These are phyloP conservation scores for Colletotrichum sp. DNA, from an alignment of 2,329 filamentous ascomycete genomes.

Conservation along the genomic window DNA sequence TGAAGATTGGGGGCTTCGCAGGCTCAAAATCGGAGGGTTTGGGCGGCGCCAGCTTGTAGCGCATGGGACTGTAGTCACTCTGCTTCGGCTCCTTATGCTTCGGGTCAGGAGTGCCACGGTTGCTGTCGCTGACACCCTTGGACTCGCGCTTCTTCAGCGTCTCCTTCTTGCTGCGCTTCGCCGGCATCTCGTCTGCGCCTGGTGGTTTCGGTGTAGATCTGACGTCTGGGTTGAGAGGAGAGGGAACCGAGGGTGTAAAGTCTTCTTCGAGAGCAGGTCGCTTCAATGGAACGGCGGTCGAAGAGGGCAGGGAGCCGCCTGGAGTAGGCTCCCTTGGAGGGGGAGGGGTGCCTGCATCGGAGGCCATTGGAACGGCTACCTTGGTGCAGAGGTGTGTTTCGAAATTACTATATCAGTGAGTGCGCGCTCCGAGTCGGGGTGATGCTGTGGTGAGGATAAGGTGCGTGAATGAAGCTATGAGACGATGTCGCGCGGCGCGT, in stretches of 20 bases:
- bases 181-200: conserved; percentile 35
- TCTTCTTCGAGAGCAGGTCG: conserved; percentile 68
- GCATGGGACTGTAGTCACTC: conserved; percentile 55
- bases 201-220: conserved; percentile 40
- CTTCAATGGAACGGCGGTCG: conserved; percentile 66
- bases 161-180: conserved; percentile 65
- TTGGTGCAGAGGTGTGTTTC: not conserved
- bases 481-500: not conserved
- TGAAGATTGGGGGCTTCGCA: conserved; percentile 61
- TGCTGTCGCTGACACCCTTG: conserved; percentile 57
- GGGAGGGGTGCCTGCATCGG: conserved; percentile 42
- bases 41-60: conserved; percentile 69
- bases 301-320: conserved; percentile 34
- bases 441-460: not conserved
- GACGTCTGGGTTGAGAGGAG: conserved; percentile 74
- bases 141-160: conserved; percentile 72
- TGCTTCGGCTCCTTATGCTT: conserved; percentile 42
- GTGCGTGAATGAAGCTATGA: not conserved
- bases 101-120: conserved; percentile 62
- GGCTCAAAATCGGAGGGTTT: conserved; percentile 67
- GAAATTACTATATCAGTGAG: conserved; percentile 1
- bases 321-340: conserved; percentile 48
- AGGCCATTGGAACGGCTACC: conserved; percentile 30
- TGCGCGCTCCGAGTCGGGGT: not conserved
- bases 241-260: conserved; percentile 73